Evolutionary conservation across 306 rosid species (phyloP).

Genomic region (Begonia peltatifolia): DNA sequence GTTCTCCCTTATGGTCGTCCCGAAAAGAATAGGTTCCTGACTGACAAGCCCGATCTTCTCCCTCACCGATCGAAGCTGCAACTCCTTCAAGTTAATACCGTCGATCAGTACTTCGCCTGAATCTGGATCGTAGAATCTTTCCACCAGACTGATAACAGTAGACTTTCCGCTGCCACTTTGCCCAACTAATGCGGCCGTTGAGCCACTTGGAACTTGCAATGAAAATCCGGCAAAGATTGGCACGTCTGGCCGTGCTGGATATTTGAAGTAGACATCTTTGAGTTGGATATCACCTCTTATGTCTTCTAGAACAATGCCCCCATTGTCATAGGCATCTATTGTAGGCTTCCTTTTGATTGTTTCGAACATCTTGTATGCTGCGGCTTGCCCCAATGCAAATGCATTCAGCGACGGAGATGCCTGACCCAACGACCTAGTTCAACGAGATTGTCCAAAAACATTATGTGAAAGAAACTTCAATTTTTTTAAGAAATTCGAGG

Average conservation of each 20-base stretch:
- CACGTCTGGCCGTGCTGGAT: slow-evolving; percentile 73
- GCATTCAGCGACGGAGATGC: slow-evolving; percentile 69
- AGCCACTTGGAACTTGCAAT: slow-evolving; percentile 46
- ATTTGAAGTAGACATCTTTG: slow-evolving; percentile 51
- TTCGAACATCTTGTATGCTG: slow-evolving; percentile 82
- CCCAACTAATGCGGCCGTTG: slow-evolving; percentile 73
- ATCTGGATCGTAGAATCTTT: slow-evolving; percentile 86
- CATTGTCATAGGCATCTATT: slow-evolving; percentile 54
- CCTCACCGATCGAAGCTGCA: slow-evolving; percentile 58
- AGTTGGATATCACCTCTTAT: slow-evolving; percentile 68
- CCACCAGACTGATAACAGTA: slow-evolving; percentile 55
- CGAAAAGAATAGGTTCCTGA: slow-evolving; percentile 69
- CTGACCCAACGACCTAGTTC: slow-evolving; percentile 40
- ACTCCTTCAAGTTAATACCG: slow-evolving; percentile 43
- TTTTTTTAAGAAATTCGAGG: too few relatives aligned
- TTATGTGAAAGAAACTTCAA: too few relatives aligned
- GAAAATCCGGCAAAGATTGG: slow-evolving; percentile 75
- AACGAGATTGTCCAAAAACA: not conserved
- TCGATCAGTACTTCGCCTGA: slow-evolving; percentile 72
- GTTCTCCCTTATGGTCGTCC: slow-evolving; percentile 51
- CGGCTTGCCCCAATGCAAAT: slow-evolving; percentile 78
- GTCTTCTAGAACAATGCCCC: slow-evolving; percentile 44
- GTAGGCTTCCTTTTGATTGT: slow-evolving; percentile 51
- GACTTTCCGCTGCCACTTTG: slow-evolving; percentile 97
- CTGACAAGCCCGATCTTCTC: slow-evolving; percentile 77